Evolutionary conservation across 2,329 filamentous ascomycete species (phyloP), one percentile per base, ranked within the genome.

Genomic region (Pyricularia sp.): DNA sequence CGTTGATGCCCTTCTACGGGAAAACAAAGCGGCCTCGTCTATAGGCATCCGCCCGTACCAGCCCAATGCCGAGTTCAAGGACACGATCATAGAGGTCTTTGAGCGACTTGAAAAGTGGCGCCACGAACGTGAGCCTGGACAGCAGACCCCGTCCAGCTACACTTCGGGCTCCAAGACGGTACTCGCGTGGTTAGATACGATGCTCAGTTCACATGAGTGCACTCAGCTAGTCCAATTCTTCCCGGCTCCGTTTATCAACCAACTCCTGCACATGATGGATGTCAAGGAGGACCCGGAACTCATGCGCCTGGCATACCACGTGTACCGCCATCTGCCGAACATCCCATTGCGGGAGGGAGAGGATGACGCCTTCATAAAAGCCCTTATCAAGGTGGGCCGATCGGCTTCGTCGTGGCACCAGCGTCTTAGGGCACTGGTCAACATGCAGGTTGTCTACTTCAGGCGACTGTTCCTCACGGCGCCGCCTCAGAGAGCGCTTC

Each of bases 361-460:
- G 74, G 91, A 96, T 70, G 85, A 85, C 3, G 84, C 85, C 0
- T 96, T 99, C 73, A 92, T 97, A 70, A 84, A 87, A 24, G 88
- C 90, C 0, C 84, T 99, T 59, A 92, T 97, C 70, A 86, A 88
- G 64, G 94, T 99, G 62, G 94, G 94, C 61, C 90, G 88, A 71
- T 88, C 85, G 8, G 90, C 93, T 0, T 78, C 86, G 2, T 94
- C 90, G 65, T 99, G 94, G 94, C 94, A 99, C 75, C 94, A 99
- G 77, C 89, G 94, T 61, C 82, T 99, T 53, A 87, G 96, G 30
- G 91, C 96, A 59, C 85, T 99, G 70, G 93, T 99, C 77, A 97
- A 97, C 77, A 97, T 99, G 81, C 96, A 99, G 72, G 93, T 97
- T 68, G 88, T 99, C 70, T 99, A 97, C 79, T 99, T 97, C 85